These are phyloP conservation scores for Plasmopara muralis DNA, from an alignment of 352 stramenopile genomes.

Conservation along the genomic window DNA sequence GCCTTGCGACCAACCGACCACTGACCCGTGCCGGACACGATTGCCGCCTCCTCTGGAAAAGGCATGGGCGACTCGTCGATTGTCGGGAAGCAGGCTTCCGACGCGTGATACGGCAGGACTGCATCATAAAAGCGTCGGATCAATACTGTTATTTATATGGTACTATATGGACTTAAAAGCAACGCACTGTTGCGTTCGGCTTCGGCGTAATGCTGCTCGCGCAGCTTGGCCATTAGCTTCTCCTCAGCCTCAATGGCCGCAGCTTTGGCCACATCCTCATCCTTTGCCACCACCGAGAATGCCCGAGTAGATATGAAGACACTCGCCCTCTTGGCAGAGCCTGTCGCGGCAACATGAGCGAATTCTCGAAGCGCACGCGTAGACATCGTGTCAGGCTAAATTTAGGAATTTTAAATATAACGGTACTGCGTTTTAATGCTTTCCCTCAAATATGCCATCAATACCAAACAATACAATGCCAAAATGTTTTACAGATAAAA, in stretches of 20 bases:
- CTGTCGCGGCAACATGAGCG: conserved; percentile 12
- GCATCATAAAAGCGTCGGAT: conserved; percentile 3
- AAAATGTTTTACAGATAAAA: no score
- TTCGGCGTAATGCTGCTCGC: conserved; percentile 41
- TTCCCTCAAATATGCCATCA: no score
- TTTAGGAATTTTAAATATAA: no score
- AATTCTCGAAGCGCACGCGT: conserved; percentile 36
- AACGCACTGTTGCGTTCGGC: conserved; percentile 47
- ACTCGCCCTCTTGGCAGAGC: conserved; percentile 11
- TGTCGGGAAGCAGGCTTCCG: conserved; percentile 33
- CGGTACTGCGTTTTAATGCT: no score
- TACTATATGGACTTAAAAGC: no score
- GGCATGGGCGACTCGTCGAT: conserved; percentile 49
- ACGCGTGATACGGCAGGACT: conserved; percentile 67
- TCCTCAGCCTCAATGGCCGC: conserved; percentile 26
- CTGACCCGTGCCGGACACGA: conserved; percentile 58
- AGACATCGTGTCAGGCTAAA: conserved; percentile 21
- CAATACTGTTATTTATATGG: no score
- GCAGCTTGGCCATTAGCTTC: conserved; percentile 47
- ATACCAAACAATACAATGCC: no score
- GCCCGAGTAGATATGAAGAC: conserved; percentile 9
- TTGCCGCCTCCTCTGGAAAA: conserved; percentile 51
- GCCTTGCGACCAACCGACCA: conserved; percentile 63
- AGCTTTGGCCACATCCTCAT: conserved; percentile 37
- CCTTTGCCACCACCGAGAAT: conserved; percentile 45